Evolutionary conservation across 495 filamentous ascomycete genomes (phyloP).

Genomic region (Pyronema domesticum): DNA sequence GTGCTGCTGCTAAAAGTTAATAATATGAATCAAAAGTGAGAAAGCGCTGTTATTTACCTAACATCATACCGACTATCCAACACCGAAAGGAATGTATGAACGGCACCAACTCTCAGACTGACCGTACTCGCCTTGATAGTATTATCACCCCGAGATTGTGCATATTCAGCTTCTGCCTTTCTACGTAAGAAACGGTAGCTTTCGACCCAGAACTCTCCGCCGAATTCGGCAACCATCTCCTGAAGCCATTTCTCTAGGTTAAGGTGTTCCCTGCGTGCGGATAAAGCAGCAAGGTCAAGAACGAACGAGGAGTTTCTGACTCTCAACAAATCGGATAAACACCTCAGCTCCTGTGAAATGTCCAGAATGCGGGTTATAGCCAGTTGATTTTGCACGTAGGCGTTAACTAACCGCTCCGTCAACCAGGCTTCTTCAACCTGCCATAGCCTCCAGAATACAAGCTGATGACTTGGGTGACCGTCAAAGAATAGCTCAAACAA

Average conservation of each 20-base stretch:
- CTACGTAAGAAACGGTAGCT: constrained; percentile 45
- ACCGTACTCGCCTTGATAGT: constrained; percentile 39
- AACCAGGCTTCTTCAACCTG: constrained; percentile 72
- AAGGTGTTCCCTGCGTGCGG: constrained; percentile 63
- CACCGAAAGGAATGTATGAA: constrained; percentile 61
- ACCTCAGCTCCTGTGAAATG: constrained; percentile 23
- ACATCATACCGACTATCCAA: constrained; percentile 39
- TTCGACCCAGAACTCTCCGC: constrained; percentile 20
- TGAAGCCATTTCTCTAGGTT: constrained; percentile 71
- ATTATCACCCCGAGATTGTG: constrained; percentile 44
- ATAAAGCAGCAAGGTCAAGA: constrained; percentile 72
- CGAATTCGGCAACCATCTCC: constrained; percentile 23
- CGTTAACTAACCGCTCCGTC: constrained; percentile 54
- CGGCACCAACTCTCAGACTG: constrained; percentile 65
- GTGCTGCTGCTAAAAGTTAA: constrained; percentile 1
- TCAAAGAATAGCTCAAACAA: constrained; percentile 45
- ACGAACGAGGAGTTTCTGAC: constrained; percentile 41
- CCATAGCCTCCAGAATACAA: constrained; percentile 80
- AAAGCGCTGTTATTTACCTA: no score
- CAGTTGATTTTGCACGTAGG: constrained; percentile 57
- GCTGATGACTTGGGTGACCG: constrained; percentile 50
- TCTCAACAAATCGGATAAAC: constrained; percentile 21
- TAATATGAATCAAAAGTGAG: neutral
- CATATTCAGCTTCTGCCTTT: constrained; percentile 69
- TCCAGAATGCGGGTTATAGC: constrained; percentile 68